Evolutionary conservation across 192 early-diverging fungal species (phyloP).

Genomic region (Mortierella claussenii): DNA sequence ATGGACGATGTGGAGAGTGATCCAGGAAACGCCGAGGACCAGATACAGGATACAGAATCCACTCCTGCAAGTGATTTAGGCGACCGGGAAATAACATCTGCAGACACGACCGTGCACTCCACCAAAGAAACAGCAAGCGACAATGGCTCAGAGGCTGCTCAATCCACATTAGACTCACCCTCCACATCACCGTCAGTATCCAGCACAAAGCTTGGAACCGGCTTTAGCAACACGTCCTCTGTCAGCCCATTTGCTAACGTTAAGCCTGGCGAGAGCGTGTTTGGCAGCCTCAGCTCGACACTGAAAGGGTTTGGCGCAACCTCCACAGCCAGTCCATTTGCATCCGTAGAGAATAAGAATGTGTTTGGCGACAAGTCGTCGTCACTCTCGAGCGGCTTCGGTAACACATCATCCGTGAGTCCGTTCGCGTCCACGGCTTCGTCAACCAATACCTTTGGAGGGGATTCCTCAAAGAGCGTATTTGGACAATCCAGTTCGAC

Average conservation of each 20-base stretch:
- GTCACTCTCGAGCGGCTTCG: conserved; percentile 26
- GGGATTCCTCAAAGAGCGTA: conserved; percentile 18
- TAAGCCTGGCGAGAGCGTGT: conserved; percentile 22
- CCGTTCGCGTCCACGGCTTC: conserved; percentile 28
- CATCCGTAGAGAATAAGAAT: conserved; percentile 16
- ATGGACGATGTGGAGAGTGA: conserved; percentile 54
- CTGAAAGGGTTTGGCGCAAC: conserved; percentile 18
- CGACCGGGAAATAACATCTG: conserved; percentile 13
- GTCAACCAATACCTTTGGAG: conserved; percentile 35
- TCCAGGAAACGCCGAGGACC: conserved; percentile 23
- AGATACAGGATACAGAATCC: conserved; percentile 3
- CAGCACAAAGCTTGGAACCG: conserved; percentile 5
- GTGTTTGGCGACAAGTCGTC: conserved; percentile 28
- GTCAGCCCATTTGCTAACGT: conserved; percentile 38
- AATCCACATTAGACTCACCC: conserved; percentile 1
- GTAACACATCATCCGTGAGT: conserved; percentile 35
- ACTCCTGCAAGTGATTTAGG: conserved; percentile 11
- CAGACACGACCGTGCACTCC: conserved; percentile 5
- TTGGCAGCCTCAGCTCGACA: conserved; percentile 35
- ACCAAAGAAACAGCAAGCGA: background rate
- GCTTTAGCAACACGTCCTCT: conserved; percentile 31
- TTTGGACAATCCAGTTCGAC: conserved; percentile 26
- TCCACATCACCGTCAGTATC: conserved; percentile 1
- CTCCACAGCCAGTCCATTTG: conserved; percentile 27
- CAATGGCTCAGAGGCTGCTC: conserved; percentile 2